phyloP scores from a whole-genome alignment of 169 alveolate species.

The Plasmodium gaboni region DNA sequence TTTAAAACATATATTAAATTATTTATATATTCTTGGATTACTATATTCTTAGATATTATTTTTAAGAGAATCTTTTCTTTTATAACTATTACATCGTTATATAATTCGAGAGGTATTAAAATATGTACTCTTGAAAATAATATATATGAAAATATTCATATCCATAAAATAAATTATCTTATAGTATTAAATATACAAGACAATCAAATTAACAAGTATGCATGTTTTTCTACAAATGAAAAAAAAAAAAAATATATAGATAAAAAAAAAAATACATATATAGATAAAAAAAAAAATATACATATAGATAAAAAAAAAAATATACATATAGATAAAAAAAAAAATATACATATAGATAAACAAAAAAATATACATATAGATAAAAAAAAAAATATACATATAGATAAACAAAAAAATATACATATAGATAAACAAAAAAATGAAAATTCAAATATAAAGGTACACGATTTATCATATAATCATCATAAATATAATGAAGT shows the following conservation, averaged over 20 bases:
- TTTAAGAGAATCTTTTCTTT: constrained; percentile 13
- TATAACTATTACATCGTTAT: constrained; percentile 27
- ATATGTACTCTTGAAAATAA: constrained; percentile 51
- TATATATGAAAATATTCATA: constrained; percentile 52
- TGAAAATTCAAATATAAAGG: background rate
- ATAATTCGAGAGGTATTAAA: constrained; percentile 43
- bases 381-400: background rate
- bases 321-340: background rate
- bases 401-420: background rate
- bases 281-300: background rate
- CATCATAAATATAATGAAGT: background rate
- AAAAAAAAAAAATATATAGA: background rate
- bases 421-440: background rate
- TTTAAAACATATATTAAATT: constrained; percentile 57
- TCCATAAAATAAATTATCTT: constrained; percentile 32
- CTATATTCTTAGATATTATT: constrained; percentile 55
- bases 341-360: background rate
- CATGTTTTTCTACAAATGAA: background rate
- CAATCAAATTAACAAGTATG: constrained; percentile 19
- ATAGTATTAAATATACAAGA: constrained; percentile 34
- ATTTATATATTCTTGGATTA: constrained; percentile 63
- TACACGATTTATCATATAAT: no score
- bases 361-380: background rate
- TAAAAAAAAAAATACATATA: background rate
- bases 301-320: background rate